Conservation (phyloP, 805 yeast genomes). For the Starmerella davenportii region DNA sequence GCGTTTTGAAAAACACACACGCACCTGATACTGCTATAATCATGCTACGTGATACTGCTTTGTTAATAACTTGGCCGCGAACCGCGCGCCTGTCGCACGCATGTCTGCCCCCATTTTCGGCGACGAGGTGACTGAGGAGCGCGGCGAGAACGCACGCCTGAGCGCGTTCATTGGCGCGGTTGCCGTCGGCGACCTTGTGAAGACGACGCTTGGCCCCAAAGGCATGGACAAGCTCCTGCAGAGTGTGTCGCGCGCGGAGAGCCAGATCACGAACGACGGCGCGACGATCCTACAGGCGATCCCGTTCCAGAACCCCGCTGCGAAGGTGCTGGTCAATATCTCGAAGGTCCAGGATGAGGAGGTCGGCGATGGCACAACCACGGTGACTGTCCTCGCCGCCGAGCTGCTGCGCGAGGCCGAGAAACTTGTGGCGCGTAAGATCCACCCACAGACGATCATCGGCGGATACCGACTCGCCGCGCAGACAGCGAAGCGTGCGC, state of each 20-base stretch:
- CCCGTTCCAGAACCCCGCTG: conserved; percentile 95
- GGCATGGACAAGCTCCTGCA: conserved; percentile 96
- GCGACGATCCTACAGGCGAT: conserved; percentile 89
- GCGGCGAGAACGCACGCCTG: conserved; percentile 94
- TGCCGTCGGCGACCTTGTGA: conserved; percentile 95
- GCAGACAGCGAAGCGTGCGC: conserved; percentile 64
- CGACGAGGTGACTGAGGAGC: conserved; percentile 92
- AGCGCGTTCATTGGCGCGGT: conserved; percentile 97
- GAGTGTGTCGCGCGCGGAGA: conserved; percentile 50
- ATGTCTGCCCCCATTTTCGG: conserved; percentile 85
- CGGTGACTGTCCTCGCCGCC: conserved; percentile 86
- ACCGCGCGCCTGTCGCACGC: background rate
- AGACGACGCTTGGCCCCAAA: conserved; percentile 88
- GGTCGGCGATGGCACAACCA: conserved; percentile 96
- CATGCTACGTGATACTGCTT: too few species aligned
- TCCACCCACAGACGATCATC: conserved; percentile 94
- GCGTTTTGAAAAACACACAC: too few species aligned
- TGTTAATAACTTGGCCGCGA: background rate
- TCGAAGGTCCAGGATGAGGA: conserved; percentile 95
- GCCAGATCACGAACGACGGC: conserved; percentile 91
- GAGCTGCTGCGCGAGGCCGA: conserved; percentile 93
- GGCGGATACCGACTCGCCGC: conserved; percentile 88
- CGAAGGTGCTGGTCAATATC: conserved; percentile 83
- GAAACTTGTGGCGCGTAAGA: conserved; percentile 72
- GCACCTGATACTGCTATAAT: too few species aligned